Conservation (phyloP, 192 early-diverging fungal species). For the Coemansia biformis region DNA sequence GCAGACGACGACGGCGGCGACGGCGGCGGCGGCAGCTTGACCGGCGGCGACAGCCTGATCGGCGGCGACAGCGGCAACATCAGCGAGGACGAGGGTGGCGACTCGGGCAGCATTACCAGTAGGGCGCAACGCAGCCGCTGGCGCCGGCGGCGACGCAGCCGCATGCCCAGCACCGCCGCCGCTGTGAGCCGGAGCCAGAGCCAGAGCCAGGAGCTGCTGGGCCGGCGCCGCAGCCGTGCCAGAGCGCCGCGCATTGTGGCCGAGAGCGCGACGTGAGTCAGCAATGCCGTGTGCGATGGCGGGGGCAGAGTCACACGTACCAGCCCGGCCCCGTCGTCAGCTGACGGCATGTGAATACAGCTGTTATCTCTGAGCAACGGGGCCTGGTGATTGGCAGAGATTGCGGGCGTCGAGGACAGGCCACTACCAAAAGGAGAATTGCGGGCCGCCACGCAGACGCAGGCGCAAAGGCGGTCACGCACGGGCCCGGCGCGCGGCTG, state of each 20-base stretch:
- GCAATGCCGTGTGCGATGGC: background rate
- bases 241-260: background rate
- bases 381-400: too few relatives aligned
- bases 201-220: background rate
- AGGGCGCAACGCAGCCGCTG: conserved; percentile 14
- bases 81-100: conserved; percentile 9
- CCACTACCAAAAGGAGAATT: too few relatives aligned
- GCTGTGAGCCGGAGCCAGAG: conserved; percentile 1
- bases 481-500: too few relatives aligned
- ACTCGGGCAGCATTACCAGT: conserved; percentile 12
- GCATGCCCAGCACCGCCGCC: conserved; percentile 4
- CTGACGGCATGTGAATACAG: too few relatives aligned
- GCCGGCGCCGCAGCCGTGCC: too few relatives aligned
- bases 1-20: conserved; percentile 2
- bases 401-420: too few relatives aligned
- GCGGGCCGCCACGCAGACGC: too few relatives aligned
- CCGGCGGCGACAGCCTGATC: conserved; percentile 1
- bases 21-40: background rate
- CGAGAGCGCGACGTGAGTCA: too few relatives aligned
- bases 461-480: too few relatives aligned
- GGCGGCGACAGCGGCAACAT: conserved; percentile 4
- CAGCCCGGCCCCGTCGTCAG: too few relatives aligned
- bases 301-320: conserved; percentile 2
- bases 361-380: too few relatives aligned
- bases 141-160: conserved; percentile 16